phyloP scores from a whole-genome alignment of 192 early-diverging fungal genomes.

The Backusella luteola region DNA sequence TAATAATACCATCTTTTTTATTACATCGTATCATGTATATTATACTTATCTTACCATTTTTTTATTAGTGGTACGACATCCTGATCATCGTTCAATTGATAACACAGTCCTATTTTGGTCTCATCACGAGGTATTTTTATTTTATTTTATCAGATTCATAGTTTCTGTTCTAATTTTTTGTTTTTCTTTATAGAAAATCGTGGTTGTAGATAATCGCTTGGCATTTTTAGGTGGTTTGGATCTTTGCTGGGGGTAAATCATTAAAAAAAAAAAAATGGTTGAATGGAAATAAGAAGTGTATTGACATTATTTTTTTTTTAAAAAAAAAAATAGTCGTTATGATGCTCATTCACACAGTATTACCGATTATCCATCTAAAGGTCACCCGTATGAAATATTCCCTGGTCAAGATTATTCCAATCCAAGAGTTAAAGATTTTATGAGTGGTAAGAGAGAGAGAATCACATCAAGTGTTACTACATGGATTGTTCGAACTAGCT shows the following conservation, averaged over 20 bases:
- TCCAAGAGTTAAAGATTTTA: constrained; percentile 79
- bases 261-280: background rate
- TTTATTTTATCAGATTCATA: background rate
- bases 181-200: constrained; percentile 60
- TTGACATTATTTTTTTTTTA: background rate
- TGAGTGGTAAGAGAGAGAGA: constrained; percentile 41
- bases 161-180: background rate
- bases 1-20: constrained; percentile 15
- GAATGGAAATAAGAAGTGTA: background rate
- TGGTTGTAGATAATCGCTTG: constrained; percentile 72
- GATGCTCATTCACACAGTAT: constrained; percentile 82
- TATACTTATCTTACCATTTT: background rate
- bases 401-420: constrained; percentile 91
- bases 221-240: constrained; percentile 86
- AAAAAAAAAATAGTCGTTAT: constrained; percentile 59
- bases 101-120: constrained; percentile 80
- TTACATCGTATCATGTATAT: background rate
- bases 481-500: background rate
- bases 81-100: constrained; percentile 60
- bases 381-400: constrained; percentile 45
- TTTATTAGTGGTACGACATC: constrained; percentile 68
- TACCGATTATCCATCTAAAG: constrained; percentile 58
- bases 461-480: background rate
- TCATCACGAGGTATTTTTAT: constrained; percentile 54
- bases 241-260: constrained; percentile 68